Base-by-base conservation (phyloP, 1,284 basidiomycete genomes). In the Puccinia brachypodii region DNA sequence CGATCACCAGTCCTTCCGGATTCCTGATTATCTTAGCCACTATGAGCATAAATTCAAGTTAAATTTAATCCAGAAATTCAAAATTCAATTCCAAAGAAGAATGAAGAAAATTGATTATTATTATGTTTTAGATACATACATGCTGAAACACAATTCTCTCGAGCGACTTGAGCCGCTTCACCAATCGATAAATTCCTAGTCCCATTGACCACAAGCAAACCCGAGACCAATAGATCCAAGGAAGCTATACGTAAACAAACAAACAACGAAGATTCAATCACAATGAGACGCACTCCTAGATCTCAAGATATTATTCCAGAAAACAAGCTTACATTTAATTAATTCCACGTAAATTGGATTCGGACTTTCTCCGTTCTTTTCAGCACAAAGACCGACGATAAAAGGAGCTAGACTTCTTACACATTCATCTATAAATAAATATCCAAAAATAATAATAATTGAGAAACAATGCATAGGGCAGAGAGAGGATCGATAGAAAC, bases 131-230 rank as follows among this genome's bases (percentile, higher is more conserved):
- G 33, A 64, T 64, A 40, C 76, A 40, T 66, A 79, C 77, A 71
- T n/a, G 77, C 77, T 38, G 77, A 79, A 40, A 71, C 66, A 33
- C 66, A 79, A 31, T 79, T 79, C 66, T 79, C 77, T 42, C 66
- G 44, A 22, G 77, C 77, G n/a, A 79, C 64, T 40, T 79, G 64
- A 31, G 69, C 40, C 19, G 77, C 77, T 28, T 71, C 64, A 9
- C 33, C 36, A 31, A 40, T 28, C 42, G 25, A 36, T 16, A 40
- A 38, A 16, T 19, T 31, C 25, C 36, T 25, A 42, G 42, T 31
- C 9, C 44, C 36, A 33, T n/a, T 14, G 36, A 33, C 44, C 66
- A 14, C 33, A 11, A 38, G 33, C n/a, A 71, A 50, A n/a, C 77
- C 77, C 28, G 64, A 25, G 56, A 79, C 33, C 25, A 79, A 44